Conservation (phyloP, 73 alveolate genomes). For the Breviolum minutum region DNA sequence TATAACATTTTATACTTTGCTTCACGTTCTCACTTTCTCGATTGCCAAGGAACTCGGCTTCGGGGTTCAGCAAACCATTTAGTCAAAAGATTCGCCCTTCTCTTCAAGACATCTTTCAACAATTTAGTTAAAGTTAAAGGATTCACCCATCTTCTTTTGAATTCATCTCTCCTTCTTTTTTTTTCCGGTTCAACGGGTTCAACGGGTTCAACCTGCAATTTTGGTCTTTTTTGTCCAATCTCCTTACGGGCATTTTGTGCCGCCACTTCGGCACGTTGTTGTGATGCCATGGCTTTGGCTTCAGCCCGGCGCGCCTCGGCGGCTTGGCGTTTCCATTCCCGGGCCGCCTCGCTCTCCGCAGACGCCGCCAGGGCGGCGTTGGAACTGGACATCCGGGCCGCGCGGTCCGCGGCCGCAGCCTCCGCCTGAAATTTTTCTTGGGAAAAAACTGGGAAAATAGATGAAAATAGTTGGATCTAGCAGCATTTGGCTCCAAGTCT, state of each 20-base stretch:
- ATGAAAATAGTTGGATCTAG: no score
- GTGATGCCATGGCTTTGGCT: constrained; percentile 75
- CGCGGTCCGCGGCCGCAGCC: constrained; percentile 89
- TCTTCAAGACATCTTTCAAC: no score
- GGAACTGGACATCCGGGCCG: constrained; percentile 87
- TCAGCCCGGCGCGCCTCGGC: constrained; percentile 90
- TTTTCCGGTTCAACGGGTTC: no score
- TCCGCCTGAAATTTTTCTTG: no score
- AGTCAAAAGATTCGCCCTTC: no score
- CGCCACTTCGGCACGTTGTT: constrained; percentile 85
- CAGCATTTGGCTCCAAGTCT: no score
- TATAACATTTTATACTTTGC: neutral
- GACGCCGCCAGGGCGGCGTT: constrained; percentile 82
- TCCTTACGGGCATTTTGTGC: constrained; percentile 63
- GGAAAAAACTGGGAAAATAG: no score
- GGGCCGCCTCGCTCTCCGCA: constrained; percentile 81
- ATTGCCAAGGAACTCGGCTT: no score
- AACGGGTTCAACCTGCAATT: neutral
- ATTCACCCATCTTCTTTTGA: neutral
- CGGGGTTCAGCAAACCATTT: no score
- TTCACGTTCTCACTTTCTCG: neutral
- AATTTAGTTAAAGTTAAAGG: no score
- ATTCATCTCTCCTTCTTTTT: neutral
- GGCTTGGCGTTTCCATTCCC: constrained; percentile 91
- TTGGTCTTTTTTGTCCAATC: neutral